Conservation (phyloP, 257 asterid genomes). For the Nicotiana knightiana region DNA sequence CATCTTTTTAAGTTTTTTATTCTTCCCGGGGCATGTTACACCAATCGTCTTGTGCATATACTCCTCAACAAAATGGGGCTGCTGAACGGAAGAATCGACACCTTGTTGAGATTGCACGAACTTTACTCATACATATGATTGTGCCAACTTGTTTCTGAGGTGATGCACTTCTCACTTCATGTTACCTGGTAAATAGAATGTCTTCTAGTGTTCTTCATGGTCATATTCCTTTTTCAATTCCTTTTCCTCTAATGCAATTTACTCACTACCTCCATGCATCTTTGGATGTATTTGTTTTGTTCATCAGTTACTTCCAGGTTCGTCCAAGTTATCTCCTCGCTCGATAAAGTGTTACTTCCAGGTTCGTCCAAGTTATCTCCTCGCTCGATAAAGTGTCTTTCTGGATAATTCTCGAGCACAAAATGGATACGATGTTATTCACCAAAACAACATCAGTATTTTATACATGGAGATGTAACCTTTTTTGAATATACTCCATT, state of each 20-base stretch:
- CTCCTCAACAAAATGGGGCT: not conserved
- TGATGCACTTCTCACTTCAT: not conserved
- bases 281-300: not conserved
- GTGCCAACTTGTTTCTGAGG: not conserved
- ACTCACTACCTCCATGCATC: not conserved
- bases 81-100: not conserved
- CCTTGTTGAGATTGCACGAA: not conserved
- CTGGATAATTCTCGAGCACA: not conserved
- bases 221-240: not conserved
- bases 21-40: not conserved
- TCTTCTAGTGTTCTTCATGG: not conserved
- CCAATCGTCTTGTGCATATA: not conserved
- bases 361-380: not conserved
- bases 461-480: too few species aligned
- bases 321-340: not conserved
- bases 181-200: not conserved
- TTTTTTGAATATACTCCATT: too few species aligned
- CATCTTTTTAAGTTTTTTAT: not conserved
- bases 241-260: too few species aligned
- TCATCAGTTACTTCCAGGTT: not conserved
- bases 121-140: not conserved
- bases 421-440: too few species aligned
- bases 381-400: not conserved
- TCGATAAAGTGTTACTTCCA: not conserved
- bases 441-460: too few species aligned